phyloP scores from a whole-genome alignment of 1,139 yeast genomes.

The Nakaseomyces nivariensis region DNA sequence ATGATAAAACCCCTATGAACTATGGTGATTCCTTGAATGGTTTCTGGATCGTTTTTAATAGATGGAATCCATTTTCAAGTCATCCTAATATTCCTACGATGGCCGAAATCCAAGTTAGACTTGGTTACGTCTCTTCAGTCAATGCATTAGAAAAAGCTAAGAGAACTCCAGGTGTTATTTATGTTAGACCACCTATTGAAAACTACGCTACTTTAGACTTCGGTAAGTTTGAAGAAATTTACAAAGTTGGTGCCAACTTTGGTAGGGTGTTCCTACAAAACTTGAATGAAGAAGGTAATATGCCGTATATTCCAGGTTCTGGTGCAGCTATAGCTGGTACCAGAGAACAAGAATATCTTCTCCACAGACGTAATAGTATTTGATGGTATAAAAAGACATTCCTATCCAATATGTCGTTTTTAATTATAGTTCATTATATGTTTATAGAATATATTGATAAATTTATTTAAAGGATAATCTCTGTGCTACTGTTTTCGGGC shows the following conservation, averaged over 20 bases:
- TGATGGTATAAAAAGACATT: slow-evolving; percentile 15
- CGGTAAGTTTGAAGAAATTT: slow-evolving; percentile 84
- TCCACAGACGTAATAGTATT: slow-evolving; percentile 57
- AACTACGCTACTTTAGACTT: slow-evolving; percentile 86
- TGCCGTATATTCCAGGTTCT: slow-evolving; percentile 57
- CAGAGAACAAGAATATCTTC: slow-evolving; percentile 18
- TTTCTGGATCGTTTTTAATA: slow-evolving; percentile 76
- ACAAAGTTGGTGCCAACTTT: slow-evolving; percentile 67
- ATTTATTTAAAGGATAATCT: too few relatives aligned
- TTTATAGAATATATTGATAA: background rate
- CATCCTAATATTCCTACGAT: slow-evolving; percentile 87
- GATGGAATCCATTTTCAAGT: slow-evolving; percentile 83
- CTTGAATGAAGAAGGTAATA: slow-evolving; percentile 42
- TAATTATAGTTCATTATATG: background rate
- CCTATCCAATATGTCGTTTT: background rate
- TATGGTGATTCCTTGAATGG: slow-evolving; percentile 94
- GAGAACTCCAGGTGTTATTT: slow-evolving; percentile 74
- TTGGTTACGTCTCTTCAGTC: slow-evolving; percentile 92
- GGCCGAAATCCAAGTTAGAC: slow-evolving; percentile 88
- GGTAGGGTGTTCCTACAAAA: slow-evolving; percentile 51
- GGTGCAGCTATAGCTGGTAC: slow-evolving; percentile 10
- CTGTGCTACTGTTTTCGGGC: too few relatives aligned
- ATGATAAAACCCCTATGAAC: slow-evolving; percentile 80
- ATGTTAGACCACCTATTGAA: slow-evolving; percentile 90
- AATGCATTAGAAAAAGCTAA: slow-evolving; percentile 87